A percentile compares a stretch with the other conserved stretches of the same genome.
Conservation (phyloP, 805 yeast genomes). For the Wickerhamomyces hampshirensis region DNA sequence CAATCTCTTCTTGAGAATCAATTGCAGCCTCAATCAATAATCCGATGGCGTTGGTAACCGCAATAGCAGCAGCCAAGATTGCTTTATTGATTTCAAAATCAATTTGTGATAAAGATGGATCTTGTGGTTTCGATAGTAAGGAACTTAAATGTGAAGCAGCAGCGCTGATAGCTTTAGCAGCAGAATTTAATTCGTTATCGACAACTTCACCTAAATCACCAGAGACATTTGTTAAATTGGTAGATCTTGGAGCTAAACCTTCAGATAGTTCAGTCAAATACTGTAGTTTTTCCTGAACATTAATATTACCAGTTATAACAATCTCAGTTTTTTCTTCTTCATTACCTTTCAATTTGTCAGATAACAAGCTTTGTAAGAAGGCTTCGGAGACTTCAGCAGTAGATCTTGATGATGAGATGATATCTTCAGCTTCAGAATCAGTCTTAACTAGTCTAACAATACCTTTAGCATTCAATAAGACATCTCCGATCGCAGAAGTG, state of each 20-base stretch:
- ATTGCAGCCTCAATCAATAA: constrained; percentile 70
- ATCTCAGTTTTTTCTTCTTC: constrained; percentile 70
- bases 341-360: constrained; percentile 43
- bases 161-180: constrained; percentile 62
- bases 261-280: constrained; percentile 52
- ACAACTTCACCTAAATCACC: constrained; percentile 68
- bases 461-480: constrained; percentile 67
- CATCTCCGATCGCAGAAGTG: constrained; percentile 55
- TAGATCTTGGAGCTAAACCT: constrained; percentile 42
- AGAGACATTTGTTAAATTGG: constrained; percentile 23
- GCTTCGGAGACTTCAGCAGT: constrained; percentile 57
- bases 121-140: constrained; percentile 43
- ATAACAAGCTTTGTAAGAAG: constrained; percentile 55
- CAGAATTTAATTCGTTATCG: constrained; percentile 65
- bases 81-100: constrained; percentile 73
- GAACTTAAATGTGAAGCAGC: constrained; percentile 58
- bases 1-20: constrained; percentile 79
- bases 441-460: constrained; percentile 48
- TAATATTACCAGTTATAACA: constrained; percentile 71
- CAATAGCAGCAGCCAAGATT: constrained; percentile 70
- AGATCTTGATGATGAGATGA: constrained; percentile 44
- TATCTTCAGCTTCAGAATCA: constrained; percentile 47
- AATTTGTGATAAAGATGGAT: constrained; percentile 48
- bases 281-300: constrained; percentile 68
- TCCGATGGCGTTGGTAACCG: constrained; percentile 74